Percentiles rank a stretch among this genome's conserved stretches.
These are phyloP conservation scores for Cercospora nicotianae DNA, from an alignment of 2,329 filamentous ascomycete genomes.

Conservation along the genomic window DNA sequence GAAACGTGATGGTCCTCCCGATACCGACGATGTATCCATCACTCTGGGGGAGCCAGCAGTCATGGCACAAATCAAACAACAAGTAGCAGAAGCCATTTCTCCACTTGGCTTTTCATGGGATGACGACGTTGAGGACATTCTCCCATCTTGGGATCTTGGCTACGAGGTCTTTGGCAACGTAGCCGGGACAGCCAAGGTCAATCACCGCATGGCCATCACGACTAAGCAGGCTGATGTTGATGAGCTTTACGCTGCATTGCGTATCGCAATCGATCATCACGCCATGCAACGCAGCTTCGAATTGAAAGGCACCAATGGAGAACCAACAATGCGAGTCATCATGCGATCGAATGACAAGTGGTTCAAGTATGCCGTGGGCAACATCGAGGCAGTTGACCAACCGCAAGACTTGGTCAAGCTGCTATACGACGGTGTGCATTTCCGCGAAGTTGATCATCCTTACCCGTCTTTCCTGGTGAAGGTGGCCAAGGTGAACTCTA, in stretches of 20 bases:
- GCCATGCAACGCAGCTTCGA: constrained; percentile 15
- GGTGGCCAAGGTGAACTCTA: constrained; percentile 7
- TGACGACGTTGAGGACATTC: constrained; percentile 12
- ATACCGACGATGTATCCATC: constrained; percentile 8
- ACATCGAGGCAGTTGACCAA: background rate
- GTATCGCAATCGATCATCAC: background rate
- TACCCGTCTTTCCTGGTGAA: constrained; percentile 12
- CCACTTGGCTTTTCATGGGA: constrained; percentile 12
- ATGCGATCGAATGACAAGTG: constrained; percentile 13
- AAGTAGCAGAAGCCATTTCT: constrained; percentile 9
- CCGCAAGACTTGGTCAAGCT: constrained; percentile 10
- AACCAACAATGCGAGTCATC: constrained; percentile 13
- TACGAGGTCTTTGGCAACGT: constrained; percentile 15
- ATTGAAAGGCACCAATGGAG: background rate
- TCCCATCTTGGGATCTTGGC: constrained; percentile 13
- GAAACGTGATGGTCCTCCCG: background rate
- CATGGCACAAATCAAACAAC: constrained; percentile 1
- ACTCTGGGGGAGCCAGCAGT: constrained; percentile 5
- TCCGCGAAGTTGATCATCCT: constrained; percentile 3
- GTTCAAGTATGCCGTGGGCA: constrained; percentile 4
- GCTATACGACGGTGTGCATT: constrained; percentile 2
- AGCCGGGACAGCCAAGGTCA: constrained; percentile 9
- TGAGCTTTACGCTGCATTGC: constrained; percentile 4
- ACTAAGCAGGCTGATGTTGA: constrained; percentile 8
- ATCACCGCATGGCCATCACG: constrained; percentile 7